Base-by-base conservation (phyloP, 2,329 filamentous ascomycete species). In the Clonostachys solani region DNA sequence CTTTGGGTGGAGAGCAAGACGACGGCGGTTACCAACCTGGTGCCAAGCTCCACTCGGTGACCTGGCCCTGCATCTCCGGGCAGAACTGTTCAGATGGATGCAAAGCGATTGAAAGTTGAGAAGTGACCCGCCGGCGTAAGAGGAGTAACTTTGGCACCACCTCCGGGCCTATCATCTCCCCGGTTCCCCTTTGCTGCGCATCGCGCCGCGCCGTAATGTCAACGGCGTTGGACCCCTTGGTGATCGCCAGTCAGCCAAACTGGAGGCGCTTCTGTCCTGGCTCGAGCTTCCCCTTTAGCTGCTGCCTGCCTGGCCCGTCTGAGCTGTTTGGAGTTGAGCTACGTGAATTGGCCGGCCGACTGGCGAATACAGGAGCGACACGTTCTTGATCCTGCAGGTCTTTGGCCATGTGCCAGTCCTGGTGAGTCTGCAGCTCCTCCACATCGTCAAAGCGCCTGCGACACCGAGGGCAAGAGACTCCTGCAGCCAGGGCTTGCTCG, bases 331-430 rank as follows among this genome's bases (percentile, higher is more conserved):
- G 51, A 46, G 48, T 48, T 35, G 54, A 48, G 54, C 50, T 66
- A 58, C 58, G 60, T 52, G 57, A 62, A 55, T 61, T 49, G 52
- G 56, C 52, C 53, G 57, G 51, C 49, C 61, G 62, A 46, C 64
- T 66, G 54, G 60, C 73, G 63, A 75, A 72, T 71, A 64, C 58
- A 50, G 64, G 58, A 49, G 55, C 71, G 65, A 67, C 73, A 74
- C 76, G 75, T 68, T 86, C 78, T 48, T 75, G 66, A 3, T 83
- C 78, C 53, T 92, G 85, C 33, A 99, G 75, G 56, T 92, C 87
- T 67, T 88, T 89, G 42, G 94, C 94, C 67, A 96, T 86, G 68
- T 99, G 94, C 86, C 92, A 97, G 64, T 99, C 94, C 46, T 86
- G 75, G 64, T 99, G 94, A 66, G 88, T 92, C 54, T 84, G 78